phyloP scores from a whole-genome alignment of 306 rosid species.

The Rosa lucieae region DNA sequence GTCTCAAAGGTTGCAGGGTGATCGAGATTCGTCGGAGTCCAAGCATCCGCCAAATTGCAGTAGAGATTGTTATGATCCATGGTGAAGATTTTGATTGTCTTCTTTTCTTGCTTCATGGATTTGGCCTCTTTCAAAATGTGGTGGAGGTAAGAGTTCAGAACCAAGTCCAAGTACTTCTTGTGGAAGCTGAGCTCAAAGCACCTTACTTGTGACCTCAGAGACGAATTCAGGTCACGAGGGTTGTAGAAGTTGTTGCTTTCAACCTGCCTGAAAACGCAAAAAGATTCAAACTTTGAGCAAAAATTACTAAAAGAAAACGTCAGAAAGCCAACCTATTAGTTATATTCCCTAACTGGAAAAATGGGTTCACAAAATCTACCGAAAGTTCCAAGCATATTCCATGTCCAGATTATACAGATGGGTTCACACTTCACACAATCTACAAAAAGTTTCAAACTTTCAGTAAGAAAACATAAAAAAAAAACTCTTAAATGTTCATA shows the following conservation, averaged over 20 bases:
- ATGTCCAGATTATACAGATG: neutral
- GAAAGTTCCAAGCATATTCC: neutral
- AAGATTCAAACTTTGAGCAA: neutral
- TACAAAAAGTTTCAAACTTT: neutral
- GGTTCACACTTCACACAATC: too few species aligned
- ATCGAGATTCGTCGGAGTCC: conserved; percentile 54
- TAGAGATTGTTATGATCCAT: conserved; percentile 29
- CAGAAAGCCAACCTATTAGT: neutral
- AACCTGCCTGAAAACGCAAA: conserved; percentile 11
- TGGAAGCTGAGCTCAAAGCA: conserved; percentile 54
- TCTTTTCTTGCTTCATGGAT: conserved; percentile 40
- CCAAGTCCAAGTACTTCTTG: conserved; percentile 55
- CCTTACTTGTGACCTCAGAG: conserved; percentile 47
- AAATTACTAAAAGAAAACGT: neutral
- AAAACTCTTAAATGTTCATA: neutral
- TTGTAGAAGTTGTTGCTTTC: conserved; percentile 20
- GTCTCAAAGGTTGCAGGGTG: conserved; percentile 71
- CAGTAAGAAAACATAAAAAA: neutral
- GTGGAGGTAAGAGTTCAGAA: conserved; percentile 47
- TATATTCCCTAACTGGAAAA: neutral
- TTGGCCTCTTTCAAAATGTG: conserved; percentile 42
- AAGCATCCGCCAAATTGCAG: conserved; percentile 25
- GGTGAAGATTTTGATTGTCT: conserved; percentile 56
- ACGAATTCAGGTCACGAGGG: conserved; percentile 31
- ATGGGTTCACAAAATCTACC: neutral